phyloP scores from a whole-genome alignment of 805 yeast species.

The Saccharomycopsis javanensis region DNA sequence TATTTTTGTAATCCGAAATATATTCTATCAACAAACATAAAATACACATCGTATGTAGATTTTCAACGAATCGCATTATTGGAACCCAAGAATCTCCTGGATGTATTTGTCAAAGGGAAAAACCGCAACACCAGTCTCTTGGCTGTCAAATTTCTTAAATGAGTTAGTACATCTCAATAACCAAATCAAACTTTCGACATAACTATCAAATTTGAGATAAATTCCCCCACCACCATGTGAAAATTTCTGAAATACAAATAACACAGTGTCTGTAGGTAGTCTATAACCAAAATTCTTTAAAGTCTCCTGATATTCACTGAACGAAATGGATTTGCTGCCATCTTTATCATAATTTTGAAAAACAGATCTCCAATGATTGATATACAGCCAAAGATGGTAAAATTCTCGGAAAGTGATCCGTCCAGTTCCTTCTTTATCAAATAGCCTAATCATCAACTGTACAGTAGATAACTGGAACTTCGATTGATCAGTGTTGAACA shows the following conservation, averaged over 20 bases:
- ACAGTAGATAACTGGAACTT: slow-evolving; percentile 54
- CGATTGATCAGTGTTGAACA: slow-evolving; percentile 51
- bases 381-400: slow-evolving; percentile 59
- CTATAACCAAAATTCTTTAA: slow-evolving; percentile 60
- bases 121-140: slow-evolving; percentile 63
- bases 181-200: slow-evolving; percentile 73
- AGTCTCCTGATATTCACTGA: slow-evolving; percentile 58
- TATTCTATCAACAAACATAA: too few relatives aligned
- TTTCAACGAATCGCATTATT: too few relatives aligned
- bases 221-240: slow-evolving; percentile 23
- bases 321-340: slow-evolving; percentile 49
- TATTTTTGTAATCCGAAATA: too few relatives aligned
- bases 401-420: slow-evolving; percentile 53
- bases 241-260: slow-evolving; percentile 49
- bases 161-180: slow-evolving; percentile 66
- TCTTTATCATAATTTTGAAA: slow-evolving; percentile 55
- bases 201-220: slow-evolving; percentile 63
- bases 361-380: slow-evolving; percentile 56
- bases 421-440: slow-evolving; percentile 42
- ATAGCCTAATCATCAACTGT: slow-evolving; percentile 52
- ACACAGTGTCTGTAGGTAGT: slow-evolving; percentile 47
- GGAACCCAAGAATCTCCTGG: slow-evolving; percentile 35
- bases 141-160: slow-evolving; percentile 67
- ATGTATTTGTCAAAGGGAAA: slow-evolving; percentile 58
- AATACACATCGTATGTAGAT: too few relatives aligned